Percentiles rank a stretch among this genome's conserved stretches.
phyloP scores from a whole-genome alignment of 768 basidiomycete genomes.

The Suillus subalutaceus region DNA sequence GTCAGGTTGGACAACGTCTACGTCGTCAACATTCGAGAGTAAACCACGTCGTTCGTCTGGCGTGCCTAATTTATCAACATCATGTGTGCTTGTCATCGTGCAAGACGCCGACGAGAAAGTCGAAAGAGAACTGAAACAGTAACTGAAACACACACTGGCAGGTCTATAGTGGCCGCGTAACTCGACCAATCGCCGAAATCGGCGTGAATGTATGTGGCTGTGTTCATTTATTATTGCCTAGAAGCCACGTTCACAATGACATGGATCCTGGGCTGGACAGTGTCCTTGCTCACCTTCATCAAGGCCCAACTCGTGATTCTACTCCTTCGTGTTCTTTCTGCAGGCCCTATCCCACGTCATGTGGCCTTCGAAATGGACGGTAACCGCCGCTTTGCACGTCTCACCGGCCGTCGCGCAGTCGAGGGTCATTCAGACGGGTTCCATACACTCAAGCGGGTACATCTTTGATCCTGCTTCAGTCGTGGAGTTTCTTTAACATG shows the following conservation, averaged over 20 bases:
- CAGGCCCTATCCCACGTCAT: slow-evolving; percentile 88
- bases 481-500: neutral
- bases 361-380: slow-evolving; percentile 98
- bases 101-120: neutral
- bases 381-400: slow-evolving; percentile 86
- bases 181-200: neutral
- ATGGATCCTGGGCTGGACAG: slow-evolving; percentile 5
- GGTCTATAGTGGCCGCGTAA: neutral
- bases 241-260: slow-evolving; percentile 3
- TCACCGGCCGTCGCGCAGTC: slow-evolving; percentile 59
- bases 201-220: neutral
- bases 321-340: slow-evolving; percentile 67
- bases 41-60: slow-evolving; percentile 30
- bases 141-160: neutral
- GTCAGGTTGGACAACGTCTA: neutral
- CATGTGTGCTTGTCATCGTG: neutral
- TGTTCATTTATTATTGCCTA: slow-evolving; percentile 15
- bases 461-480: slow-evolving; percentile 27
- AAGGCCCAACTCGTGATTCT: slow-evolving; percentile 37
- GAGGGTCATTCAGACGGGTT: slow-evolving; percentile 90
- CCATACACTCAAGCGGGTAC: slow-evolving; percentile 72
- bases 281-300: slow-evolving; percentile 18
- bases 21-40: slow-evolving; percentile 19
- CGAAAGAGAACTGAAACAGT: neutral
- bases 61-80: neutral